phyloP scores from a whole-genome alignment of 1,139 yeast genomes.

The Blastobotrys persicus region DNA sequence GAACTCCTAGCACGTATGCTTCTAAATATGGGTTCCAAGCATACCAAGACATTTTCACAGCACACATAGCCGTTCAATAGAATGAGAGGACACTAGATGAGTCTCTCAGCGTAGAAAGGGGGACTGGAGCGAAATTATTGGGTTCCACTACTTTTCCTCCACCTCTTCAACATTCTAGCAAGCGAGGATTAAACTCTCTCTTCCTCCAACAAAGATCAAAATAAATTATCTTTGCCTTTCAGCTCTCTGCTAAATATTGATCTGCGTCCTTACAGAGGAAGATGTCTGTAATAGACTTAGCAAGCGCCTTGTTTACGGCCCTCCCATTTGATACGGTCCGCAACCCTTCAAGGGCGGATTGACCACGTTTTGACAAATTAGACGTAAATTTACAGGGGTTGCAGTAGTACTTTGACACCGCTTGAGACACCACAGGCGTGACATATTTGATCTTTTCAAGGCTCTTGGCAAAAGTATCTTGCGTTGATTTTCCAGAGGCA shows the following conservation, averaged over 20 bases:
- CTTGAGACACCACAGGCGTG: conserved; percentile 36
- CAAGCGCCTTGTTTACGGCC: conserved; percentile 22
- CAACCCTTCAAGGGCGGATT: conserved; percentile 24
- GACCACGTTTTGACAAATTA: conserved; percentile 22
- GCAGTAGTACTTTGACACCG: conserved; percentile 23
- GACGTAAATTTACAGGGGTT: conserved; percentile 22
- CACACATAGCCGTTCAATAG: too few species aligned
- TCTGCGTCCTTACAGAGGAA: conserved; percentile 26
- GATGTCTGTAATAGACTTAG: conserved; percentile 22
- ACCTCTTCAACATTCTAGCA: neutral
- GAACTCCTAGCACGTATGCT: too few species aligned
- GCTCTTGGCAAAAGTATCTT: conserved; percentile 43
- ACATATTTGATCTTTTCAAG: conserved; percentile 48
- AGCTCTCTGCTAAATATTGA: conserved; percentile 9
- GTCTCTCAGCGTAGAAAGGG: too few species aligned
- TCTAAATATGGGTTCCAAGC: too few species aligned
- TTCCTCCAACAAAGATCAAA: too few species aligned
- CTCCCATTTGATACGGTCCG: conserved; percentile 8
- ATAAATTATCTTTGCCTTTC: neutral
- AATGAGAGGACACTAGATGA: too few species aligned
- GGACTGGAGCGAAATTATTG: too few species aligned
- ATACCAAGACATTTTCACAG: too few species aligned
- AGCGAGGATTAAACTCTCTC: neutral
- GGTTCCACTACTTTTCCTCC: too few species aligned
- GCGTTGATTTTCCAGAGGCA: conserved; percentile 43